Conservation (phyloP, 2,329 filamentous ascomycete species). For the Scleromitrula shiraiana region DNA sequence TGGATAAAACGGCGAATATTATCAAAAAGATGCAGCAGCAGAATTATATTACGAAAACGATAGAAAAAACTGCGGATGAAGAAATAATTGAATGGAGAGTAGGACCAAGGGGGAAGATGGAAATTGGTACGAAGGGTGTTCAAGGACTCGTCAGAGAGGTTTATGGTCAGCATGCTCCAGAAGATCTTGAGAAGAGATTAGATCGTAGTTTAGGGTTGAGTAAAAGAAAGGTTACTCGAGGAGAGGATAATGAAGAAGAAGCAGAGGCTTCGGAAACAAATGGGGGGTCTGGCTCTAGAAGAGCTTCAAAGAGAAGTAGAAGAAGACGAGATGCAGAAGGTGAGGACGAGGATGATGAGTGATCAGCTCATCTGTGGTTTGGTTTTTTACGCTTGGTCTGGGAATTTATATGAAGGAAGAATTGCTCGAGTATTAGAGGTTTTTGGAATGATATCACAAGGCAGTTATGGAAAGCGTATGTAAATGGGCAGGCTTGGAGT, state of each 20-base stretch:
- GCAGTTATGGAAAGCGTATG: no score
- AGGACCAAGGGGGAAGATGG: conserved; percentile 76
- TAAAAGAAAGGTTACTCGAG: conserved; percentile 11
- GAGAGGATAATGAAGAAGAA: conserved; percentile 14
- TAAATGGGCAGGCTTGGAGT: no score
- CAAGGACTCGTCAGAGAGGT: conserved; percentile 58
- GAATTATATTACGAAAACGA: conserved; percentile 69
- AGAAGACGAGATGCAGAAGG: background rate
- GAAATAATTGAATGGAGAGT: conserved; percentile 74
- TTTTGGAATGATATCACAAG: no score
- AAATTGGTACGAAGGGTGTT: conserved; percentile 72
- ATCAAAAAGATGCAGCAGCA: conserved; percentile 71
- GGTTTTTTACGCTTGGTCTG: no score
- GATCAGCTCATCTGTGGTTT: background rate
- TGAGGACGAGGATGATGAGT: conserved; percentile 4
- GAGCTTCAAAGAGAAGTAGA: background rate
- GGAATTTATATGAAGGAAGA: no score
- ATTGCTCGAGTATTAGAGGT: no score
- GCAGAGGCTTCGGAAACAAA: conserved; percentile 17
- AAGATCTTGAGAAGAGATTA: conserved; percentile 52
- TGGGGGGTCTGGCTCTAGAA: conserved; percentile 8
- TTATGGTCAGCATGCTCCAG: conserved; percentile 42
- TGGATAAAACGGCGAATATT: conserved; percentile 67
- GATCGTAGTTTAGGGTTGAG: conserved; percentile 52
- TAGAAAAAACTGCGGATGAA: conserved; percentile 64